Evolutionary conservation across 1,284 basidiomycete species (phyloP), one percentile per base, ranked within the genome.

Genomic region (Xanthoconium separans): DNA sequence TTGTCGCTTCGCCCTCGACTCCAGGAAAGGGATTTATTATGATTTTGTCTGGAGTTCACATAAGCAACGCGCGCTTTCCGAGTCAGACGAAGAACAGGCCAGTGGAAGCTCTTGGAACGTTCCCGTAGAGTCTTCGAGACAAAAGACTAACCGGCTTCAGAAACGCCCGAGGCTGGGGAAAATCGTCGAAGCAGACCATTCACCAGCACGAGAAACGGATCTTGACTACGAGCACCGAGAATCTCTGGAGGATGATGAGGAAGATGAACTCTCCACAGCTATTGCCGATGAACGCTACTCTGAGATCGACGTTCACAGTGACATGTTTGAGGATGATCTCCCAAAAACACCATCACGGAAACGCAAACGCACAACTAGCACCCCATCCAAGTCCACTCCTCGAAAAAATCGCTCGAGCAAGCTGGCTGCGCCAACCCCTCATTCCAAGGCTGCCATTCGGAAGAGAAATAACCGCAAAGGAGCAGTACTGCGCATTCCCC

Each of bases 1-100:
- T 60, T 90, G 87, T 60, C 72, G 73, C n/a, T 72, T 77, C 20
- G 86, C 86, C 4, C 75, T 85, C 18, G 75, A 89, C 61, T 73
- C 80, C 11, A 74, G 71, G 48, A 77, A 79, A 27, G 86, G 85
- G 1, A 57, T 87, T 2, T 89, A 81, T 68, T 90, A 84, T 56
- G 69, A 76, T 6, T 75, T 89, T 51, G 59, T 79, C 51, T 90
- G 87, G 87, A 73, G 76, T 33, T 55, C 54, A 12, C 82, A 84
- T 60, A 74, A 66, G 31, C 53, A 65, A 22, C 54, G 65, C 3
- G 80, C 81, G 0, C 65, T 81, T 47, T 60, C 48, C 3, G 56
- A 49, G 16, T 40, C 57, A 11, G 31, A 57, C 13, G 67, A 73
- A 44, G 69, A 64, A 41, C 69, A 71, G 22, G 57, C 55, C 3